A percentile compares a stretch with the other conserved stretches of the same genome.
Conservation (phyloP, 208 protist genomes). For the Vickermania spadyakhi region DNA sequence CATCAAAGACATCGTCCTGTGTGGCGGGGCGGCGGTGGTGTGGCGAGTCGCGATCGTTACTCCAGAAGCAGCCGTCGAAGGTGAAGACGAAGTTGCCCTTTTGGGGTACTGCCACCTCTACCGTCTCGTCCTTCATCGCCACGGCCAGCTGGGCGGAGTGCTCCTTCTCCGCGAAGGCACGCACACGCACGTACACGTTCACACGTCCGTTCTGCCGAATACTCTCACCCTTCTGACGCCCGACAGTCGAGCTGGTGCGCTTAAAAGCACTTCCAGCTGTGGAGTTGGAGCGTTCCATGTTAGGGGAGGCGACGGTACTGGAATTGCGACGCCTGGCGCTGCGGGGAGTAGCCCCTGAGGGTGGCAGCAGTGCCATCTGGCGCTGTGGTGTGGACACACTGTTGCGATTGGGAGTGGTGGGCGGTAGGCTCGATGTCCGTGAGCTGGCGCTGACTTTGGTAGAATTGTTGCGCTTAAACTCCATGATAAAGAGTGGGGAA, state of each 20-base stretch:
- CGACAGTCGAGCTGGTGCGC: constrained; percentile 3
- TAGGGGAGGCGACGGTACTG: not conserved
- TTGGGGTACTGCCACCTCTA: constrained; percentile 56
- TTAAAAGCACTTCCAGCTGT: constrained; percentile 6
- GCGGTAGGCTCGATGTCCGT: no score
- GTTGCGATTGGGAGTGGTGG: no score
- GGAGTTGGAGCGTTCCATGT: constrained; percentile 40
- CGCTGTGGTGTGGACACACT: no score
- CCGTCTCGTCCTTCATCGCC: constrained; percentile 55
- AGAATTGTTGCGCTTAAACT: constrained; percentile 67
- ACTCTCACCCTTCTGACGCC: constrained; percentile 27
- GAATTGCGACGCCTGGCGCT: constrained; percentile 8
- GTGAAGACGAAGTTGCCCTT: constrained; percentile 74
- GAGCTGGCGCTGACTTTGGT: constrained; percentile 14
- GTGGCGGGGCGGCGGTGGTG: constrained; percentile 29
- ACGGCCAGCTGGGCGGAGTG: constrained; percentile 30
- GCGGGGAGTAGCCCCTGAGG: constrained; percentile 7
- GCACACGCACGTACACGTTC: constrained; percentile 82
- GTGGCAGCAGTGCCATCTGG: constrained; percentile 12
- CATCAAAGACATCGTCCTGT: constrained; percentile 87
- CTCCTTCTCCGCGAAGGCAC: constrained; percentile 47
- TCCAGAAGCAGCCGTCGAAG: constrained; percentile 93
- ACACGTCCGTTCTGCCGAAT: constrained; percentile 52
- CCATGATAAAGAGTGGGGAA: no score
- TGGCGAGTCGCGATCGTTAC: constrained; percentile 44